Evolutionary conservation across 768 basidiomycete genomes (phyloP).

Genomic region (Calocybe indica): DNA sequence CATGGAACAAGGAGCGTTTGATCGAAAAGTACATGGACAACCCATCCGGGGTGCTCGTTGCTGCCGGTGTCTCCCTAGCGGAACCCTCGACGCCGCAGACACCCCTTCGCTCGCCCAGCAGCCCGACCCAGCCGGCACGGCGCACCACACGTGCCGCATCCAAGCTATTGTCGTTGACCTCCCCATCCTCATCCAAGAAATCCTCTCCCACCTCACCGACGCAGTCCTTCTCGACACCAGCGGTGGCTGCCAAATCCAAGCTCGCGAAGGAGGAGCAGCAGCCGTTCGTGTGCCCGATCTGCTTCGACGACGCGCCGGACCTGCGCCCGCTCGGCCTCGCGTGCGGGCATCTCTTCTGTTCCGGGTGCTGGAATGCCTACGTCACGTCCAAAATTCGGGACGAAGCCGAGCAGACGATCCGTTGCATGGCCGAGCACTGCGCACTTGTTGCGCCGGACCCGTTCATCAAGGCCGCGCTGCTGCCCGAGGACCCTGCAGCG

Average conservation of each 20-base stretch:
- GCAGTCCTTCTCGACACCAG: conserved; percentile 17
- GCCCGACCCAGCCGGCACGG: conserved; percentile 16
- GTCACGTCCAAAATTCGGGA: conserved; percentile 74
- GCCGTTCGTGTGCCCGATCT: conserved; percentile 87
- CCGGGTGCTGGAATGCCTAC: conserved; percentile 81
- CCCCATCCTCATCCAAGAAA: conserved; percentile 20
- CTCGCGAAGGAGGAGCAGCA: conserved; percentile 26
- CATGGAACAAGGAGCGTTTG: conserved; percentile 95
- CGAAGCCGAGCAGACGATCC: conserved; percentile 67
- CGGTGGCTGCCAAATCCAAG: conserved; percentile 15
- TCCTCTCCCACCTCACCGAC: conserved; percentile 19
- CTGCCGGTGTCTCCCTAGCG: conserved; percentile 60
- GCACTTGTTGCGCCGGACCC: conserved; percentile 55
- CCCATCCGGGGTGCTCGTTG: conserved; percentile 58
- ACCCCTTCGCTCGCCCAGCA: conserved; percentile 24
- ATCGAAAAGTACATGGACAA: conserved; percentile 98
- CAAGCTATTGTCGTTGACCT: conserved; percentile 29
- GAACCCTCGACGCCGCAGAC: conserved; percentile 33
- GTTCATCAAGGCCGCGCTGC: conserved; percentile 54
- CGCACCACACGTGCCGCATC: conserved; percentile 31
- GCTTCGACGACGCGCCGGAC: conserved; percentile 70
- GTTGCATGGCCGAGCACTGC: conserved; percentile 82
- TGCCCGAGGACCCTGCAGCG: conserved; percentile 19
- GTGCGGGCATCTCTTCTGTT: conserved; percentile 85
- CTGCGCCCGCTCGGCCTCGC: conserved; percentile 61